Evolutionary conservation across 768 basidiomycete genomes (phyloP).

Genomic region (Aureoboletus auriporus): DNA sequence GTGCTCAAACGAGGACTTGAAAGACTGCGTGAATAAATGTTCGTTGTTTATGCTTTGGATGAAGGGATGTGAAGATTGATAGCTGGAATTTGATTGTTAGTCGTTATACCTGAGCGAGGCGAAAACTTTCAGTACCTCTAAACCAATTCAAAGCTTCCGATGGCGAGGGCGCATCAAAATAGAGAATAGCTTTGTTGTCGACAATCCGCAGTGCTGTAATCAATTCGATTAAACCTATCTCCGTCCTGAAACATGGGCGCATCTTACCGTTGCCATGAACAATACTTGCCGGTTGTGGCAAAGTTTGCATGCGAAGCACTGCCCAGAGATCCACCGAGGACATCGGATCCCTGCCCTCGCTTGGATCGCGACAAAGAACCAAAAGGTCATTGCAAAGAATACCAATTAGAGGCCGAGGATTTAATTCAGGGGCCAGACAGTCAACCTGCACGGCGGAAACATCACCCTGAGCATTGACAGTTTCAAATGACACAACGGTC

Average conservation of each 20-base stretch:
- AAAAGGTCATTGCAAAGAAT: conserved; percentile 92
- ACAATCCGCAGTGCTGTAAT: conserved; percentile 74
- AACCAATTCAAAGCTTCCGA: conserved; percentile 89
- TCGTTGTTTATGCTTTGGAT: conserved; percentile 58
- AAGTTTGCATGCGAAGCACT: conserved; percentile 91
- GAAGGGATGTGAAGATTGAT: conserved; percentile 88
- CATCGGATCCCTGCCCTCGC: conserved; percentile 70
- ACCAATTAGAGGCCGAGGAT: conserved; percentile 72
- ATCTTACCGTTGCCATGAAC: conserved; percentile 77
- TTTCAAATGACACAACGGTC: conserved; percentile 75
- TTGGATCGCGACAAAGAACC: conserved; percentile 85
- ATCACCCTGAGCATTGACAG: conserved; percentile 72
- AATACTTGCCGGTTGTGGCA: conserved; percentile 86
- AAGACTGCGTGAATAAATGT: conserved; percentile 8
- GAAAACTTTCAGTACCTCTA: conserved; percentile 52
- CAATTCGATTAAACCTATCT: conserved; percentile 4
- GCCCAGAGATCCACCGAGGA: conserved; percentile 91
- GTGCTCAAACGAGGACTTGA: conserved; percentile 5
- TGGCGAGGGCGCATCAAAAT: conserved; percentile 81
- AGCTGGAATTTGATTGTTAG: conserved; percentile 40
- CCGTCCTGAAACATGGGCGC: not conserved
- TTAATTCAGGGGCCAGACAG: conserved; percentile 82
- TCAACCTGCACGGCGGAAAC: conserved; percentile 84
- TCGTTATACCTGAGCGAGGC: conserved; percentile 7
- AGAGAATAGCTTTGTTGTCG: conserved; percentile 88